Evolutionary conservation across 176 grass and related monocot genomes (phyloP).

Genomic region (Bromus sterilis): DNA sequence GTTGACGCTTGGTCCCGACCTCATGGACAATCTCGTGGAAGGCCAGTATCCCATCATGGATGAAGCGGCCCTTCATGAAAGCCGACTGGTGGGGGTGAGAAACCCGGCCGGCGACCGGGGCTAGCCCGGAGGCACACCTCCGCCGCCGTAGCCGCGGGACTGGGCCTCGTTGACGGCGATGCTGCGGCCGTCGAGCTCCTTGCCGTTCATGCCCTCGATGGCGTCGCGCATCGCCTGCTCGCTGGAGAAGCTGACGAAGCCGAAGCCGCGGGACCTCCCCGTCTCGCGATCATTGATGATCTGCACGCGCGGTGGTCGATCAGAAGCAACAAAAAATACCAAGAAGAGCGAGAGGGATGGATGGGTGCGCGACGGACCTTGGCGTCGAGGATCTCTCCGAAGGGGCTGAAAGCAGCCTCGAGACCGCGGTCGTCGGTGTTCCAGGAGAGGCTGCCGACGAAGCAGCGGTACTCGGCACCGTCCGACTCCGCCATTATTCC

Average conservation of each 20-base stretch:
- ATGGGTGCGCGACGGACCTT: constrained; percentile 30
- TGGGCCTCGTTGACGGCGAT: background rate
- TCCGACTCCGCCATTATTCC: constrained; percentile 64
- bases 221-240: background rate
- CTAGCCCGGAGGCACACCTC: background rate
- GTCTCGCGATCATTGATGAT: background rate
- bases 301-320: background rate
- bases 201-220: background rate
- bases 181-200: background rate
- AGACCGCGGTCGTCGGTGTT: constrained; percentile 68
- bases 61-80: no score
- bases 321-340: background rate
- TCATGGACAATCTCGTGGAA: no score
- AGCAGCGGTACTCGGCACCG: constrained; percentile 75
- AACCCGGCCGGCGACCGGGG: no score
- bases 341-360: background rate
- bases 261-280: background rate
- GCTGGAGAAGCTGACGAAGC: background rate
- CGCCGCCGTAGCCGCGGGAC: background rate
- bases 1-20: no score
- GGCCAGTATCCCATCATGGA: no score
- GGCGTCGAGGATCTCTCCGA: constrained; percentile 79
- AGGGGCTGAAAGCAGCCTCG: constrained; percentile 57
- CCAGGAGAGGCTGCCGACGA: constrained; percentile 86
- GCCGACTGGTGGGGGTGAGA: no score